phyloP scores from a whole-genome alignment of 441 rosid species.

The Syzygium syzygioides region DNA sequence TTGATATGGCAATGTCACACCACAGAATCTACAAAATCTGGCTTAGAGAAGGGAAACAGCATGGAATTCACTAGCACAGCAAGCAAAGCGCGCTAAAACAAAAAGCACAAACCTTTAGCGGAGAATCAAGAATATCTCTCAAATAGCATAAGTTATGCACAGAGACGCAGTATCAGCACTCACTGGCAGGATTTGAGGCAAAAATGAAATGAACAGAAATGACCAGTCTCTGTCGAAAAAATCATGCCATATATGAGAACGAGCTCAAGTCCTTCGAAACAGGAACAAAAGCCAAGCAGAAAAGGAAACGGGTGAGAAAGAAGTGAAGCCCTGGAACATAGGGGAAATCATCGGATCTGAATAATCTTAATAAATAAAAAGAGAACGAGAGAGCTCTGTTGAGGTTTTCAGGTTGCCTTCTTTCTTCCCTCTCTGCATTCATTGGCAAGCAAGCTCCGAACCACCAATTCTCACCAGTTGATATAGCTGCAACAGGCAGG shows the following conservation, averaged over 20 bases:
- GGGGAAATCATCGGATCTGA: background rate
- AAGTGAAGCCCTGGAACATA: background rate
- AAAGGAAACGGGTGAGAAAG: background rate
- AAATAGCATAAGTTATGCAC: background rate
- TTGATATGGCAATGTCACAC: background rate
- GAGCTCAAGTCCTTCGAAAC: rapidly evolving
- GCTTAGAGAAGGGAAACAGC: background rate
- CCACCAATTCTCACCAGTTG: background rate
- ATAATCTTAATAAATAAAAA: background rate
- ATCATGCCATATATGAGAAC: background rate
- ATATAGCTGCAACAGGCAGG: background rate
- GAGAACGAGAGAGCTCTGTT: background rate
- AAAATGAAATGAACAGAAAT: background rate
- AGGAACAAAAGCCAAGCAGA: background rate
- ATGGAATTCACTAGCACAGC: background rate
- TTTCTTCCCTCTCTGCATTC: background rate
- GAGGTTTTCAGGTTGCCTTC: background rate
- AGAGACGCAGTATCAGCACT: background rate
- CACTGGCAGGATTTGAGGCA: background rate
- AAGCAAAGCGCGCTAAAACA: background rate
- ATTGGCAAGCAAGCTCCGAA: background rate
- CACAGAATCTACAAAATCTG: background rate
- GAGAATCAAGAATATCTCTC: background rate
- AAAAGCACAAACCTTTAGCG: background rate
- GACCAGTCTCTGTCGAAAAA: background rate